phyloP scores from a whole-genome alignment of 2,329 filamentous ascomycete species.

The Aspergillus tubingensis region DNA sequence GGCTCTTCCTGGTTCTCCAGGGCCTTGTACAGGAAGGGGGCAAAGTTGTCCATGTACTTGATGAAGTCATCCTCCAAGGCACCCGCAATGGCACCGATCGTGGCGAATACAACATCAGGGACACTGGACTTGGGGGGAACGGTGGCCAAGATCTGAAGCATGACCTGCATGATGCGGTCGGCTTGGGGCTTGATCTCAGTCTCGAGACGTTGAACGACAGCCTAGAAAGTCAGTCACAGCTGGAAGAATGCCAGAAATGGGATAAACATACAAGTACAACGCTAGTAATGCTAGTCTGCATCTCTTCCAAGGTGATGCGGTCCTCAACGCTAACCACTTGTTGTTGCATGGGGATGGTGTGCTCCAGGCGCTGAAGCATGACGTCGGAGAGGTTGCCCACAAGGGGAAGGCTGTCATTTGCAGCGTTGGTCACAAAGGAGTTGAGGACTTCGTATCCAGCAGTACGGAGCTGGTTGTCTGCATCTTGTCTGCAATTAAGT shows the following conservation, averaged over 20 bases:
- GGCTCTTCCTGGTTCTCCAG: slow-evolving; percentile 95
- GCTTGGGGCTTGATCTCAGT: slow-evolving; percentile 86
- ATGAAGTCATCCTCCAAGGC: slow-evolving; percentile 89
- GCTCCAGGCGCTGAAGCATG: slow-evolving; percentile 85
- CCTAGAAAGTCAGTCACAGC: slow-evolving; percentile 37
- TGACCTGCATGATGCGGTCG: slow-evolving; percentile 88
- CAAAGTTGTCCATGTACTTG: slow-evolving; percentile 97
- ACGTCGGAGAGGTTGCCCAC: slow-evolving; percentile 83
- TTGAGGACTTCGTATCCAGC: slow-evolving; percentile 97
- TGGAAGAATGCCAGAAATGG: background rate
- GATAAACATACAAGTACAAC: slow-evolving; percentile 66
- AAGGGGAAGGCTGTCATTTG: slow-evolving; percentile 77
- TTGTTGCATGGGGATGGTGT: slow-evolving; percentile 82
- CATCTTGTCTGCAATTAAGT: slow-evolving; percentile 56
- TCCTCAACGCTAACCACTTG: slow-evolving; percentile 98
- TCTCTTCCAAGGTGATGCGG: slow-evolving; percentile 91
- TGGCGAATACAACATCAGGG: slow-evolving; percentile 89
- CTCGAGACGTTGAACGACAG: slow-evolving; percentile 88
- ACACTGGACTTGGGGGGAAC: slow-evolving; percentile 87
- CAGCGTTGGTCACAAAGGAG: slow-evolving; percentile 88
- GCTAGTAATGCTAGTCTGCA: slow-evolving; percentile 92
- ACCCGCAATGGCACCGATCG: slow-evolving; percentile 87
- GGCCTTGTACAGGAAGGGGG: slow-evolving; percentile 89
- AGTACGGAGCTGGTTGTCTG: slow-evolving; percentile 86
- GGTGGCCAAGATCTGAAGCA: slow-evolving; percentile 76